Conservation (phyloP, 768 basidiomycete genomes). For the Lentinula boryana region DNA sequence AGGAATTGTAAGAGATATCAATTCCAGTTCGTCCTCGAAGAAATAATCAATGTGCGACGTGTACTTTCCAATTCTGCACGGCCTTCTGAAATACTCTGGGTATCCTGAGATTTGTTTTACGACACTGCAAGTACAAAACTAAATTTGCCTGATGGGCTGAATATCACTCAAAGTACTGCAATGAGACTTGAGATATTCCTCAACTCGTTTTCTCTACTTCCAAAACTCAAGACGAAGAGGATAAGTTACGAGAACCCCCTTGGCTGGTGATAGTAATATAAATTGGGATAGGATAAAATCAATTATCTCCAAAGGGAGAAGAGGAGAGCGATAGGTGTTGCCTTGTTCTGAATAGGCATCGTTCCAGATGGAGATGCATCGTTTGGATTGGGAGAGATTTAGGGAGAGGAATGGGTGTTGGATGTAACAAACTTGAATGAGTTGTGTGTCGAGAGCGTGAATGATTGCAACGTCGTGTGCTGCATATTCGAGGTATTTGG, state of each 20-base stretch:
- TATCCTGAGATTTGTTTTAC: too few relatives aligned
- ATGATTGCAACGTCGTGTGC: slow-evolving; percentile 37
- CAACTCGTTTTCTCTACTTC: too few relatives aligned
- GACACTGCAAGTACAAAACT: too few relatives aligned
- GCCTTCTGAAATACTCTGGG: too few relatives aligned
- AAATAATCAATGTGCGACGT: too few relatives aligned
- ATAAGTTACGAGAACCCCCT: background rate
- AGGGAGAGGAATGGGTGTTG: background rate
- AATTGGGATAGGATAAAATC: background rate
- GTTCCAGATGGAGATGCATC: background rate
- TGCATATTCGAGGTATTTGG: slow-evolving; percentile 31
- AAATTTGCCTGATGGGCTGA: too few relatives aligned
- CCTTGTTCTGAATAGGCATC: background rate
- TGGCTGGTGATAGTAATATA: background rate
- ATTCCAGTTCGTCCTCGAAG: too few relatives aligned
- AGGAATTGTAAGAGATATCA: too few relatives aligned
- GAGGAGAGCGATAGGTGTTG: background rate
- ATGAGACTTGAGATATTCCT: too few relatives aligned
- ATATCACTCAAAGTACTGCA: too few relatives aligned
- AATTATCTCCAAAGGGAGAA: slow-evolving; percentile 2
- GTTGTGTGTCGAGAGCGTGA: slow-evolving; percentile 25
- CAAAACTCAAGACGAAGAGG: background rate
- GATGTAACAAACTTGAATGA: slow-evolving; percentile 9
- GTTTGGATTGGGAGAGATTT: background rate
- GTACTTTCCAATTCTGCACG: too few relatives aligned